Conservation (phyloP, 2,329 filamentous ascomycete species). For the Venturia aucupariae region DNA sequence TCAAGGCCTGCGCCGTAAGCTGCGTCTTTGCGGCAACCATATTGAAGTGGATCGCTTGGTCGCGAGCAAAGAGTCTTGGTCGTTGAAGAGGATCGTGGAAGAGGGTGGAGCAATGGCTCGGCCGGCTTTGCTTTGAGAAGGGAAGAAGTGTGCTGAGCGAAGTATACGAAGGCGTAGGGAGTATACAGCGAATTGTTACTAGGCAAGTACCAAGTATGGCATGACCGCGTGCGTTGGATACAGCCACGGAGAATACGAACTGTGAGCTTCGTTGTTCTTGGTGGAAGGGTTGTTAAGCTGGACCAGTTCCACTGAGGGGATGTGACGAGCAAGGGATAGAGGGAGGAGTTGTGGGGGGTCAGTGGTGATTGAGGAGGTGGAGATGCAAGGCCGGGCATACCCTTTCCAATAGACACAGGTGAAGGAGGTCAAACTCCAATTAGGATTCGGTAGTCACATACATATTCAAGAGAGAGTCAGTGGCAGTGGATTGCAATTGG, state of each 20-base stretch:
- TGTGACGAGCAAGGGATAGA: not conserved
- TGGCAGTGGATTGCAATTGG: not conserved
- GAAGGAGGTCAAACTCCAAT: not conserved
- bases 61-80: not conserved
- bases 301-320: not conserved
- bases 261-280: not conserved
- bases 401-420: not conserved
- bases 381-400: not conserved
- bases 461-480: not conserved
- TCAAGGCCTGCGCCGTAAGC: not conserved
- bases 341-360: not conserved
- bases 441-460: not conserved
- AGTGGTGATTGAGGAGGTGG: slow-evolving; percentile 3
- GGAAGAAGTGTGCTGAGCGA: not conserved
- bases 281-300: not conserved
- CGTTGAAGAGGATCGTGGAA: not conserved
- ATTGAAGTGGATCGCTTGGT: not conserved
- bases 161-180: not conserved
- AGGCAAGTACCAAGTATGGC: not conserved
- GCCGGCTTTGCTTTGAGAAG: not conserved
- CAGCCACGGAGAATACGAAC: not conserved
- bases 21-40: slow-evolving; percentile 4
- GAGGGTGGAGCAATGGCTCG: not conserved
- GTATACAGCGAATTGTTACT: not conserved
- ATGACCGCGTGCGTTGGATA: not conserved